Evolutionary conservation across 2,329 filamentous ascomycete genomes (phyloP).

Genomic region (Calonectria crousiana): DNA sequence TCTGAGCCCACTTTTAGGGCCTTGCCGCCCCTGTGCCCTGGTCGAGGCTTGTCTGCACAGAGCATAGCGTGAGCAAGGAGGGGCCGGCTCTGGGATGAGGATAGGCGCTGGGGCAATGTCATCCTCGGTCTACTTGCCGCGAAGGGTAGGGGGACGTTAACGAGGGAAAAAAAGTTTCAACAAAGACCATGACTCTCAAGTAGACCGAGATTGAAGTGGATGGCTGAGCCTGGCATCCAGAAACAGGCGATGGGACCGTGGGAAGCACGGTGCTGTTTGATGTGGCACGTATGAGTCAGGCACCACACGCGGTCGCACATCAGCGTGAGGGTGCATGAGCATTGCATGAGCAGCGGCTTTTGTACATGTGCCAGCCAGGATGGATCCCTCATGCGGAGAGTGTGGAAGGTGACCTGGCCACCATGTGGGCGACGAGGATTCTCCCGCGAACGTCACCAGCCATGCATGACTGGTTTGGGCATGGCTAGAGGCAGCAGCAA

Average conservation of each 20-base stretch:
- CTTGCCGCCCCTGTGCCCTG: slow-evolving; percentile 12
- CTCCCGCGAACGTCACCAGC: slow-evolving; percentile 18
- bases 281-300: slow-evolving; percentile 33
- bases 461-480: slow-evolving; percentile 1
- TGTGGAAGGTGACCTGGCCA: slow-evolving; percentile 16
- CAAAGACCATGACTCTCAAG: background rate
- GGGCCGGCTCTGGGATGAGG: slow-evolving; percentile 12
- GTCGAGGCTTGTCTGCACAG: slow-evolving; percentile 2
- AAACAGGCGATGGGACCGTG: background rate
- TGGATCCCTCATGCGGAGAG: slow-evolving; percentile 7
- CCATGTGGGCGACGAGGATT: slow-evolving; percentile 31
- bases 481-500: slow-evolving; percentile 1
- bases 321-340: slow-evolving; percentile 10
- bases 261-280: slow-evolving; percentile 11
- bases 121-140: background rate
- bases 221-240: background rate
- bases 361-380: slow-evolving; percentile 17
- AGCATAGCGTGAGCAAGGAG: background rate
- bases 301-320: slow-evolving; percentile 7
- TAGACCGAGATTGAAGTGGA: background rate
- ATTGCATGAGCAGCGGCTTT: slow-evolving; percentile 6
- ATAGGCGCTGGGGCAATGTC: slow-evolving; percentile 2
- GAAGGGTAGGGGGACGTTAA: background rate
- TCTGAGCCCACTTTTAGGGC: slow-evolving; percentile 29
- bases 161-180: background rate